Evolutionary conservation across 805 yeast genomes (phyloP), one percentile per base, ranked within the genome.

Genomic region (Danielia reshetovae): DNA sequence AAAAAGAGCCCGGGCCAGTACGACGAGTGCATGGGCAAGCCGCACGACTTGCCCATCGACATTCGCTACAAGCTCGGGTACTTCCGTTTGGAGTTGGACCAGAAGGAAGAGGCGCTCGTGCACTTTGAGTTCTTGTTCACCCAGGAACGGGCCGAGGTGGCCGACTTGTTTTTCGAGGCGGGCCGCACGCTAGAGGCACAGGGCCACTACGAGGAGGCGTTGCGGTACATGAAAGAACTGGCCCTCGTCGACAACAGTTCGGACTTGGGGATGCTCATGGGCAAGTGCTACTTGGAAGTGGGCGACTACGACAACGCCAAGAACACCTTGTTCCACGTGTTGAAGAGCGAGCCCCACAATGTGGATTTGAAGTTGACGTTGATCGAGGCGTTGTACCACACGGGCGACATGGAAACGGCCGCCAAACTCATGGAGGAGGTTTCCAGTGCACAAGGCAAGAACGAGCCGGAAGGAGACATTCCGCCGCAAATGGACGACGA

Each of bases 11-110:
- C 42, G 2, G 19, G 40, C 14, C 29, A 36, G 3, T 24, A 43
- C 24, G 44, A 38, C 5, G 31, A 36, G 6, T 51, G 55, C 10
- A 40, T 38, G 40, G 38, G 39, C 21, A 52, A 50, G 27, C 41
- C 38, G 11, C 76, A 59, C 45, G 57, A 70, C 7, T 59, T 93
- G 14, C 97, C 97, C 2, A 78, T 89, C 30, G 97, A 90, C 62
- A 85, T 93, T 17, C 62, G 97, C 35, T 80, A 79, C 19, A 85
- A 93, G 56, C 55, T 93, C 16, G 95, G 96, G 0, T 57, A 79
- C 8, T 68, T 85, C 31, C 70, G 98, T 39, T 60, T 93, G 21
- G 77, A 79, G 36, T 60, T 77, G 24, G 79, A 77, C 34, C 70
- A 81, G 28, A 64, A 70, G 18, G 73, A 72, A 1, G 96, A 89